Evolutionary conservation across 2,329 filamentous ascomycete genomes (phyloP).

Genomic region (Fusarium miscanthi): DNA sequence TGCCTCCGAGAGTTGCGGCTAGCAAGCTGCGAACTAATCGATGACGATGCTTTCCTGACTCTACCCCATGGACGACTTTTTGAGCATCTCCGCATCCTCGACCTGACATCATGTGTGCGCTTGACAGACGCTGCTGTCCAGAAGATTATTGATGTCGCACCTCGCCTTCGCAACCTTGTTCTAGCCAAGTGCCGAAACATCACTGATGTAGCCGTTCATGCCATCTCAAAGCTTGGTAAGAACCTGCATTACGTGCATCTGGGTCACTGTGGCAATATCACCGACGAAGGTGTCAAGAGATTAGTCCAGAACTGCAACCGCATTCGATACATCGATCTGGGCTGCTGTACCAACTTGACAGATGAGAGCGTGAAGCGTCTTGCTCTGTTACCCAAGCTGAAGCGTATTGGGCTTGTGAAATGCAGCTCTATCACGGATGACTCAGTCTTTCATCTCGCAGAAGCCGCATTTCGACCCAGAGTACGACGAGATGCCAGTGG

Average conservation of each 20-base stretch:
- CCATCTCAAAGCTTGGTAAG: conserved; percentile 90
- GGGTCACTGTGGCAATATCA: conserved; percentile 92
- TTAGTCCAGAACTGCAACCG: conserved; percentile 89
- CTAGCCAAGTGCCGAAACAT: conserved; percentile 94
- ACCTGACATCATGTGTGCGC: conserved; percentile 87
- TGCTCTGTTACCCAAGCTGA: conserved; percentile 88
- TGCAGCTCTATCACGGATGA: conserved; percentile 90
- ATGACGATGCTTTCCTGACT: conserved; percentile 86
- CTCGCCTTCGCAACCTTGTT: conserved; percentile 90
- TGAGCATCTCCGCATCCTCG: conserved; percentile 91
- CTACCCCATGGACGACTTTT: conserved; percentile 77
- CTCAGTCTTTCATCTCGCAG: conserved; percentile 86
- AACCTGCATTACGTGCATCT: conserved; percentile 97
- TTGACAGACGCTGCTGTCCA: conserved; percentile 89
- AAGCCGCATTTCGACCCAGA: conserved; percentile 68
- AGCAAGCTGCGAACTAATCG: conserved; percentile 84
- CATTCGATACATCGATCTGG: conserved; percentile 96
- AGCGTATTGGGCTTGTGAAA: conserved; percentile 95
- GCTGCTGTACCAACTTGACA: conserved; percentile 91
- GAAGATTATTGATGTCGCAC: conserved; percentile 87
- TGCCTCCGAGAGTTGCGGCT: conserved; percentile 92
- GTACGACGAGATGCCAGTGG: conserved; percentile 61
- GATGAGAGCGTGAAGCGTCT: conserved; percentile 87
- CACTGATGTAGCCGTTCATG: conserved; percentile 86
- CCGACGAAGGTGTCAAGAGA: conserved; percentile 85